phyloP scores from a whole-genome alignment of 2,329 filamentous ascomycete genomes.

The Colletotrichum sojae region DNA sequence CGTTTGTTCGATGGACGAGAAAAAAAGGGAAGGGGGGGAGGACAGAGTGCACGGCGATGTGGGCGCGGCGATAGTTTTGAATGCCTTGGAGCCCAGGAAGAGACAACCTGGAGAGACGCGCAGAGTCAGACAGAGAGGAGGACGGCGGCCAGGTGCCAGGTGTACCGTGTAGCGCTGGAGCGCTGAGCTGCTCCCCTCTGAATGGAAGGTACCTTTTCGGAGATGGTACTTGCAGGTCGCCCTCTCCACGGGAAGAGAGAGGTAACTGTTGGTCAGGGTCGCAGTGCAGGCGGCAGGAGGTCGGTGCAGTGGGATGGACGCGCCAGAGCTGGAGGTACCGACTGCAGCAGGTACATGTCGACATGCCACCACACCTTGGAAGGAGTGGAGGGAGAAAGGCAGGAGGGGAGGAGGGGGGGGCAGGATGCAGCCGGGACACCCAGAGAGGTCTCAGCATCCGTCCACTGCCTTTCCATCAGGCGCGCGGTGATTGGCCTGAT shows the following conservation, averaged over 20 bases:
- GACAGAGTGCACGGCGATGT: slow-evolving; percentile 46
- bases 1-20: slow-evolving; percentile 62
- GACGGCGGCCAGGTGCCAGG: not conserved
- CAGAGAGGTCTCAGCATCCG: slow-evolving; percentile 41
- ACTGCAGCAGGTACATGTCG: not conserved
- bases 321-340: not conserved
- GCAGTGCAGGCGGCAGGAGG: no score
- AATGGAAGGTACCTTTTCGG: not conserved
- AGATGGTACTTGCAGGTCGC: no score
- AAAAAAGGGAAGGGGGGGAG: slow-evolving; percentile 52
- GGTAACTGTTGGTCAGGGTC: not conserved
- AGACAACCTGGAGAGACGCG: not conserved
- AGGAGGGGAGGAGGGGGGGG: not conserved
- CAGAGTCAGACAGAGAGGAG: not conserved
- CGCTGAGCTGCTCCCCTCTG: no score
- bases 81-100: slow-evolving; percentile 41
- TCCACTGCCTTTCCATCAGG: slow-evolving; percentile 29
- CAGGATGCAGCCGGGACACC: slow-evolving; percentile 35
- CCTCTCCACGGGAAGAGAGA: not conserved
- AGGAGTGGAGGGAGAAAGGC: no score
- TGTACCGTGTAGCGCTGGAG: not conserved
- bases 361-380: not conserved
- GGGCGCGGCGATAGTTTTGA: slow-evolving; percentile 54
- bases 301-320: no score
- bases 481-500: slow-evolving; percentile 19